Percentiles rank a stretch among this genome's conserved stretches.
Evolutionary conservation across 441 rosid genomes (phyloP).

Genomic region (Pelargonium myrrhifolium): DNA sequence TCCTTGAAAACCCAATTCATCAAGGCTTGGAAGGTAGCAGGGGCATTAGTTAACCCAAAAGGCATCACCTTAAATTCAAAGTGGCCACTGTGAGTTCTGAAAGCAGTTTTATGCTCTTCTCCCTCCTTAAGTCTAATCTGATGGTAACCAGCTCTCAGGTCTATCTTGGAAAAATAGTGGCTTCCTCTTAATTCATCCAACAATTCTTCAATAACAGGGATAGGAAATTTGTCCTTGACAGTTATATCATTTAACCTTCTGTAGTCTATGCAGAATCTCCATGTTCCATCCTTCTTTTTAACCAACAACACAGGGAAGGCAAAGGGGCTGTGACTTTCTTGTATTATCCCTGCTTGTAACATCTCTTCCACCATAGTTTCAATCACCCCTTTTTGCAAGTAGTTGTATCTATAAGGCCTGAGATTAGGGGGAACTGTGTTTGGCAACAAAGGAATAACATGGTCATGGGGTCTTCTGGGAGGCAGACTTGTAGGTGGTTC

Average conservation of each 20-base stretch:
- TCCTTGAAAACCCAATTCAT: neutral
- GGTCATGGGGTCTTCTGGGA: neutral
- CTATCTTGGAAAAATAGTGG: no score
- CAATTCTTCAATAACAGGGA: no score
- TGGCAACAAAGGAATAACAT: neutral
- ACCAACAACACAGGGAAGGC: slow-evolving; percentile 13
- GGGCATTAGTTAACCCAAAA: neutral
- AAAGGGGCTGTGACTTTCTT: slow-evolving; percentile 7
- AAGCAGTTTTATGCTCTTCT: no score
- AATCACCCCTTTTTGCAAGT: neutral
- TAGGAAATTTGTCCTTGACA: no score
- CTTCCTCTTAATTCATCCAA: no score
- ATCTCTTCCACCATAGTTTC: neutral
- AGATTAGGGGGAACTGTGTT: neutral
- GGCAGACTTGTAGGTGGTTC: neutral
- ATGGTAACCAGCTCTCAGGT: no score
- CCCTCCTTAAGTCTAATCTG: no score
- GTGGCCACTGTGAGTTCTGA: neutral
- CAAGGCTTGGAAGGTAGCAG: neutral
- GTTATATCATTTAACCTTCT: no score
- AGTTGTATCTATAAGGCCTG: neutral
- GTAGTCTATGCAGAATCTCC: slow-evolving; percentile 4
- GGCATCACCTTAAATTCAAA: slow-evolving; percentile 5
- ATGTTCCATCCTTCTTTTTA: slow-evolving; percentile 15
- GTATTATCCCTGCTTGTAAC: neutral